Evolutionary conservation across 208 protist genomes (phyloP), one percentile per base, ranked within the genome.

Genomic region (Leptomonas pyrrhocoris): DNA sequence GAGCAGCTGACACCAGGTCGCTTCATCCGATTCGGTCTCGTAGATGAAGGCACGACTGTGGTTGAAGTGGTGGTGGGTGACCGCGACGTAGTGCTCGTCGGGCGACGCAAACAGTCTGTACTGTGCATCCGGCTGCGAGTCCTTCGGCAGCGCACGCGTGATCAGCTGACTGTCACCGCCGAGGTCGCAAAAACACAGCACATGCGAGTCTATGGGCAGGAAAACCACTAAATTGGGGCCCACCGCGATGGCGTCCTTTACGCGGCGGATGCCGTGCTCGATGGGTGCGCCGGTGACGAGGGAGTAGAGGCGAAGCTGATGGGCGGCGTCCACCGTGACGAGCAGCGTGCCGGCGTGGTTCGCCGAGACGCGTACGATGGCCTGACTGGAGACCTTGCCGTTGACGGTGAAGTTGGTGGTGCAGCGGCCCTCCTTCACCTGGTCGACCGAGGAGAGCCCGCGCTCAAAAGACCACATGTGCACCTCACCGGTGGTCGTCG

Each of bases 361-460:
- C 25, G 74, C 74, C 27, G 64, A 73, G 15, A 92, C 61, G 8
- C 48, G 42, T 23, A 38, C 50, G 48, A 95, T 83, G 40, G 81
- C 55, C 46, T 61, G 43, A 16, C n/a, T 21, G 28, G 88, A 93
- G 0, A 94, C 68, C 58, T 91, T 92, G 38, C 67, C 73, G 73
- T 86, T 95, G 36, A 74, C 58, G 2, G 80, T 64, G 68, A 85
- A 84, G 63, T 87, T 79, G 0, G 77, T 89, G n/a, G 84, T 86
- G 40, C 86, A 58, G 16, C 36, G 61, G 28, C 86, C 88, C 30
- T 81, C 81, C 31, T 79, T 80, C 23, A 72, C 74, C 28, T 77
- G 60, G 38, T 89, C 77, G 55, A 87, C 60, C 2, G 88, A 85
- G 13, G 86, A 83, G 46, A 90, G 61, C n/a, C 86, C 74, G 3